A percentile compares a stretch with the other conserved stretches of the same genome.
phyloP scores from a whole-genome alignment of 2,329 filamentous ascomycete genomes.

The Arthrobotrys pseudoclavata region DNA sequence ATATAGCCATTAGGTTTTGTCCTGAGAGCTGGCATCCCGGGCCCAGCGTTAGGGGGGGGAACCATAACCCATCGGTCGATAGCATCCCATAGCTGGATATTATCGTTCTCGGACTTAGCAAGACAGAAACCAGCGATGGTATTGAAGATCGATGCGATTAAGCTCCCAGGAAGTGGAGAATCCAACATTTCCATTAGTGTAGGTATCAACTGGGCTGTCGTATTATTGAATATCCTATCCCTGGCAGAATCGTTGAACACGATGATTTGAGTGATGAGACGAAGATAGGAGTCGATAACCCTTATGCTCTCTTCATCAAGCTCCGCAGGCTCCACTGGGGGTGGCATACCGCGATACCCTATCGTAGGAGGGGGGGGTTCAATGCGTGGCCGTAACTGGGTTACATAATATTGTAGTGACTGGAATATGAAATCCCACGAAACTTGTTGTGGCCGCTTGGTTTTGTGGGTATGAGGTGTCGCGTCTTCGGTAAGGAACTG shows the following conservation, averaged over 20 bases:
- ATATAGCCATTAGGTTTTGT: constrained; percentile 54
- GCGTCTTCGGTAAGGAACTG: constrained; percentile 90
- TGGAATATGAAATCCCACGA: constrained; percentile 94
- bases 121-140: constrained; percentile 81
- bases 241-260: constrained; percentile 80
- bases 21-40: constrained; percentile 44
- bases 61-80: constrained; percentile 77
- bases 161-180: constrained; percentile 67
- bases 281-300: constrained; percentile 94
- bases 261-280: constrained; percentile 85
- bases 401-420: constrained; percentile 74
- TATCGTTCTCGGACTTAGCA: constrained; percentile 77
- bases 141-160: constrained; percentile 74
- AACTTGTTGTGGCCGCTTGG: constrained; percentile 84
- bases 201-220: constrained; percentile 78
- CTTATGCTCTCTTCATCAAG: constrained; percentile 91
- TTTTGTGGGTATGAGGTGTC: constrained; percentile 75
- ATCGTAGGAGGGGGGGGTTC: constrained; percentile 62
- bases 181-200: constrained; percentile 85
- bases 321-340: constrained; percentile 71
- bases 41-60: constrained; percentile 54
- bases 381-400: constrained; percentile 61
- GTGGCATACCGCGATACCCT: constrained; percentile 65
- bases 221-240: constrained; percentile 77
- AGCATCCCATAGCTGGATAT: constrained; percentile 81